A percentile compares a stretch with the other conserved stretches of the same genome.
Conservation (phyloP, 1,284 basidiomycete species). For the Austroboletus novae-zelandiae region DNA sequence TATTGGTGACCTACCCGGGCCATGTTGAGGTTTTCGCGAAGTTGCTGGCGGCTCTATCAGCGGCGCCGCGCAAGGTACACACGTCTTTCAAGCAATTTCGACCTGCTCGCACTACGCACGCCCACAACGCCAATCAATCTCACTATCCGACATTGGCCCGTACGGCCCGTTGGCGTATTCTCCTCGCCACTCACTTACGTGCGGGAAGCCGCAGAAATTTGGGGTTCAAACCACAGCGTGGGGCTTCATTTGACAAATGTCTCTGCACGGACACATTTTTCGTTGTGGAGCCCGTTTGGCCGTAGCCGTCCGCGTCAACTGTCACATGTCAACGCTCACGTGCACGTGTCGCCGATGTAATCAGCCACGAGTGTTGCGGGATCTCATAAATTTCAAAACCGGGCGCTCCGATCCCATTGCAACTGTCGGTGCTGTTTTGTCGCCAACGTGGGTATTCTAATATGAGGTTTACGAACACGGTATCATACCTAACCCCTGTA, state of each 20-base stretch:
- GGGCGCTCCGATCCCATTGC: conserved; percentile 5
- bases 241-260: not conserved
- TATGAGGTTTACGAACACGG: conserved; percentile 3
- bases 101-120: not conserved
- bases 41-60: not conserved
- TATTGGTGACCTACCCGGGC: not conserved
- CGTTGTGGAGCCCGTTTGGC: conserved; percentile 6
- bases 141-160: too few relatives aligned
- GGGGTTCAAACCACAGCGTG: not conserved
- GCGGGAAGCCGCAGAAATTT: not conserved
- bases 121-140: not conserved
- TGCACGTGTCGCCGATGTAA: not conserved
- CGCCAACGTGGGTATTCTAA: not conserved
- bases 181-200: not conserved
- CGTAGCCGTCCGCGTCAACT: not conserved
- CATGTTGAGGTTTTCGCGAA: not conserved
- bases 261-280: not conserved
- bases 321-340: not conserved
- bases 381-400: conserved; percentile 12
- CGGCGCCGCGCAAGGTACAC: conserved; percentile 1
- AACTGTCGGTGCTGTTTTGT: not conserved
- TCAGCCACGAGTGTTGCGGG: not conserved
- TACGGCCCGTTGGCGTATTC: too few relatives aligned
- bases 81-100: too few relatives aligned
- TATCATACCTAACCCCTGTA: conserved; percentile 2